phyloP scores from a whole-genome alignment of 2,329 filamentous ascomycete genomes.

The Penicillium glabrum region DNA sequence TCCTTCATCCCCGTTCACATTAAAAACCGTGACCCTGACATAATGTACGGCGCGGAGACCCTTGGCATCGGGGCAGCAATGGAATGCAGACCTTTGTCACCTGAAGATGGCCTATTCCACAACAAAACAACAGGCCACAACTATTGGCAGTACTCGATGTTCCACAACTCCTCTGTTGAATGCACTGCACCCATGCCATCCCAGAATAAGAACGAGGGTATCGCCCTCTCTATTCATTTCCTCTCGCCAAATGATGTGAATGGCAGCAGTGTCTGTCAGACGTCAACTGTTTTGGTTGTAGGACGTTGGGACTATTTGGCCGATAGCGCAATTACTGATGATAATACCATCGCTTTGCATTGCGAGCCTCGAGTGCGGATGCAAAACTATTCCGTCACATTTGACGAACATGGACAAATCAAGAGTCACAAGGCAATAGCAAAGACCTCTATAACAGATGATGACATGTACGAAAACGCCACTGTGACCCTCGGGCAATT shows the following conservation, averaged over 20 bases:
- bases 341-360: conserved; percentile 34
- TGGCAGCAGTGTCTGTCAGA: conserved; percentile 29
- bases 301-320: conserved; percentile 35
- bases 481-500: conserved; percentile 36
- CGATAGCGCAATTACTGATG: conserved; percentile 18
- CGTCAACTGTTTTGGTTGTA: conserved; percentile 32
- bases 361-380: conserved; percentile 29
- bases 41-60: conserved; percentile 27
- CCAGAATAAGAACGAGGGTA: conserved; percentile 20
- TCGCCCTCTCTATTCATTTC: conserved; percentile 35
- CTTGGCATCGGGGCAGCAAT: conserved; percentile 30
- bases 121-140: conserved; percentile 11
- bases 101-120: conserved; percentile 14
- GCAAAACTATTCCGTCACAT: conserved; percentile 25
- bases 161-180: conserved; percentile 21
- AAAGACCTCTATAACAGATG: conserved; percentile 21
- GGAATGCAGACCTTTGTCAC: conserved; percentile 23
- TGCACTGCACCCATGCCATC: conserved; percentile 31
- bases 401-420: conserved; percentile 33
- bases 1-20: conserved; percentile 32
- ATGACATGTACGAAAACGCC: conserved; percentile 33
- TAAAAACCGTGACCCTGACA: conserved; percentile 19
- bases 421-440: conserved; percentile 13
- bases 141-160: conserved; percentile 29
- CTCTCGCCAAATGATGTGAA: conserved; percentile 25